Evolutionary conservation across 75 land plant species (phyloP).

Genomic region (Selaginella moellendorffii): DNA sequence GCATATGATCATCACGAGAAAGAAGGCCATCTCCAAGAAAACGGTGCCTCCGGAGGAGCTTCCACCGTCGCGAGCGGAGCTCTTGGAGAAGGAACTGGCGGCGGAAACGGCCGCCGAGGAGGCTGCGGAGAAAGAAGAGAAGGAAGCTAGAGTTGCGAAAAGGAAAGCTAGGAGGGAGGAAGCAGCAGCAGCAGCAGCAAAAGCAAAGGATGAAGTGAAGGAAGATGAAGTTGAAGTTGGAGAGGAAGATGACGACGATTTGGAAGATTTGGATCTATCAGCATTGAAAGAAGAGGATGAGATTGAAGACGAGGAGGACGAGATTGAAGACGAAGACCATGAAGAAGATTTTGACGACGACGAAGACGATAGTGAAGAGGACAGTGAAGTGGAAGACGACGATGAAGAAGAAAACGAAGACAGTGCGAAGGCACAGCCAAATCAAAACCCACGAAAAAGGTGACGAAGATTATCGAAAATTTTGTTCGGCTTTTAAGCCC

Average conservation of each 20-base stretch:
- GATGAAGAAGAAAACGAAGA: no score
- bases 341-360: background rate
- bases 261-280: no score
- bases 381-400: background rate
- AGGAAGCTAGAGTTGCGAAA: background rate
- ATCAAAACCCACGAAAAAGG: no score
- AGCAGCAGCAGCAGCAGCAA: conserved; percentile 11
- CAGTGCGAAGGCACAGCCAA: no score
- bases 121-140: background rate
- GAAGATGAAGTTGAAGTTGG: conserved; percentile 34
- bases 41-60: conserved; percentile 71
- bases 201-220: conserved; percentile 15
- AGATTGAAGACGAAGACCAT: background rate
- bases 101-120: background rate
- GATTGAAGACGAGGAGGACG: conserved; percentile 15
- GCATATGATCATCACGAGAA: conserved; percentile 64
- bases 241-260: conserved; percentile 27
- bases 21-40: conserved; percentile 51
- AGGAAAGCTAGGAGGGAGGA: no score
- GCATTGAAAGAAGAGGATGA: no score
- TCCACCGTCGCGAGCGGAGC: background rate
- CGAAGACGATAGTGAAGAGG: conserved; percentile 16
- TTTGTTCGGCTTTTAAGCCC: no score
- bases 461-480: no score
- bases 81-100: background rate